Evolutionary conservation across 164 flowering plant species (phyloP).

Genomic region (Aristolochia contorta): DNA sequence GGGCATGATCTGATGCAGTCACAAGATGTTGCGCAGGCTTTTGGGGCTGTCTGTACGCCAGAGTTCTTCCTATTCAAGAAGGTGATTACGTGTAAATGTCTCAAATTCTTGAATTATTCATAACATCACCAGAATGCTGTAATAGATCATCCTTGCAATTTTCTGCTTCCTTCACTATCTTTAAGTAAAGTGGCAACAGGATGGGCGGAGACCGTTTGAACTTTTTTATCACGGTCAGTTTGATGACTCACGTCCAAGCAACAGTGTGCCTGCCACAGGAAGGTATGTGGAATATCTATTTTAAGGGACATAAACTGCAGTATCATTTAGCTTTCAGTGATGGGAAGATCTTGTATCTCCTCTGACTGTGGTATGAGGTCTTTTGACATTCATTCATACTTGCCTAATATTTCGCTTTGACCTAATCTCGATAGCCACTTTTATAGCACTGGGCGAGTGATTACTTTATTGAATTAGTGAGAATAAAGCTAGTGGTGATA

Average conservation of each 20-base stretch:
- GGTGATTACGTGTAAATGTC: slow-evolving; percentile 23
- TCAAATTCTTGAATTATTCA: neutral
- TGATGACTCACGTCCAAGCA: slow-evolving; percentile 90
- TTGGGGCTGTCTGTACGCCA: slow-evolving; percentile 86
- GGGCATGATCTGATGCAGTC: slow-evolving; percentile 37
- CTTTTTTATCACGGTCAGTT: slow-evolving; percentile 92
- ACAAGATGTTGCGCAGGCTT: slow-evolving; percentile 80
- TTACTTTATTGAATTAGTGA: too few species aligned
- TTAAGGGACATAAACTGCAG: neutral
- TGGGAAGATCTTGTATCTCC: too few species aligned
- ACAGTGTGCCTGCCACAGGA: slow-evolving; percentile 61
- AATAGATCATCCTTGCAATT: neutral
- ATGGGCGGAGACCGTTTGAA: slow-evolving; percentile 86
- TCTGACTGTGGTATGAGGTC: too few species aligned
- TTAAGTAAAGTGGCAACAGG: slow-evolving; percentile 34
- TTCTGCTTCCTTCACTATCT: neutral
- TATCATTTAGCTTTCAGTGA: neutral
- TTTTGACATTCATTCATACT: neutral
- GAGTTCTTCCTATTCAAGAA: slow-evolving; percentile 85
- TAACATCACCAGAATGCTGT: neutral
- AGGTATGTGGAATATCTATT: slow-evolving; percentile 29
- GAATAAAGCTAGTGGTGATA: too few species aligned
- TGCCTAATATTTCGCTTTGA: too few species aligned
- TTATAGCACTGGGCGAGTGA: too few species aligned
- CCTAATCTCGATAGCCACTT: too few species aligned